These are phyloP conservation scores for Cyberlindnera euphorbiae DNA, from an alignment of 805 yeast genomes.

Conservation along the genomic window DNA sequence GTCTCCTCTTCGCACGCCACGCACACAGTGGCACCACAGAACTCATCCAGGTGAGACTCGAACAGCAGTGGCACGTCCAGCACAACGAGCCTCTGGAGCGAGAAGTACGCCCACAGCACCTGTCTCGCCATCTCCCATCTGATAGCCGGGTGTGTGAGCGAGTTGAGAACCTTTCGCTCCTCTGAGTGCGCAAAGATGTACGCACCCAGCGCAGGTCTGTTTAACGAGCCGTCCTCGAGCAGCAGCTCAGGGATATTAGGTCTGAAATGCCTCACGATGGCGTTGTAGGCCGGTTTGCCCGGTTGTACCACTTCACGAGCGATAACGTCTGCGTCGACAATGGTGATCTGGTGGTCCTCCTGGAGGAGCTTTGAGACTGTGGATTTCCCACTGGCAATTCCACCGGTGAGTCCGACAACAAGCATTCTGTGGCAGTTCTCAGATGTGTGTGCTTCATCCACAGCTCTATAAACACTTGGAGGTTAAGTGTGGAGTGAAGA, in stretches of 20 bases:
- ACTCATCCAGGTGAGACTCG: slow-evolving; percentile 64
- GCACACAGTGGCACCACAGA: slow-evolving; percentile 69
- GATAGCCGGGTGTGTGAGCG: slow-evolving; percentile 86
- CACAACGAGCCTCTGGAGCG: slow-evolving; percentile 50
- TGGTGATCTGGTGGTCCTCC: slow-evolving; percentile 46
- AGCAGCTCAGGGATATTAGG: slow-evolving; percentile 48
- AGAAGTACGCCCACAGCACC: slow-evolving; percentile 52
- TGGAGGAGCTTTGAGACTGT: slow-evolving; percentile 67
- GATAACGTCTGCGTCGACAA: slow-evolving; percentile 87
- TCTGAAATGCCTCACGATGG: slow-evolving; percentile 58
- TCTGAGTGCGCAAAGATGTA: slow-evolving; percentile 68
- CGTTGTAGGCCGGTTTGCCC: slow-evolving; percentile 62
- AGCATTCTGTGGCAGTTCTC: too few species aligned
- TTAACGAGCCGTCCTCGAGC: slow-evolving; percentile 35
- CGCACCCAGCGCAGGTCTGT: slow-evolving; percentile 71
- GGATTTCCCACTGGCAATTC: slow-evolving; percentile 95
- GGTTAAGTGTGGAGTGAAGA: too few species aligned
- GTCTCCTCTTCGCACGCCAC: slow-evolving; percentile 54
- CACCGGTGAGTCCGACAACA: slow-evolving; percentile 93
- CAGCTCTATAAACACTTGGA: too few species aligned
- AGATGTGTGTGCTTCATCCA: too few species aligned
- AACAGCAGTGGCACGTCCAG: slow-evolving; percentile 89
- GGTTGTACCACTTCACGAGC: slow-evolving; percentile 86
- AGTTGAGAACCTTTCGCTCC: slow-evolving; percentile 57
- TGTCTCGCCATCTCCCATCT: slow-evolving; percentile 53